Evolutionary conservation across 140 eudicot species (phyloP), one percentile per base, ranked within the genome.

Genomic region (Stevia rebaudiana): DNA sequence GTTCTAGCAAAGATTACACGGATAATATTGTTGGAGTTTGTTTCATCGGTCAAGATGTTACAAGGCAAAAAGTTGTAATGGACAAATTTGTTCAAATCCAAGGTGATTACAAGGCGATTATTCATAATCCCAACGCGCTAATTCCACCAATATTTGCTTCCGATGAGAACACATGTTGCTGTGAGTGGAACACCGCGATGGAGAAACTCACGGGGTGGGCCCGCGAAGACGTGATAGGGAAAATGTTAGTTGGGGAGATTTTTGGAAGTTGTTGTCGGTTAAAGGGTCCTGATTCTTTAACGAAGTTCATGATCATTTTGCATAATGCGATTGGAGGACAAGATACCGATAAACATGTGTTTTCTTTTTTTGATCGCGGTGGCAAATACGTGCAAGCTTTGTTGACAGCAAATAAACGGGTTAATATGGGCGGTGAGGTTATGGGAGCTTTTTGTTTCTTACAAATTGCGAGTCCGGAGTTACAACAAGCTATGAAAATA

Each of bases 131-230:
- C 13, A 83, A 80, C 53, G 88, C 99, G 46, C 24, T 94, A 65
- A 94, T 88, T 18, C 99, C 99, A n/a, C 95, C 99, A 13, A 94
- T 94, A 73, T 94, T 94, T 80, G 99, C 88, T 13, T 88, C 95
- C 1, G 99, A 94, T 70, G 94, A 88, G 70, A 83, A 86, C 78
- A 85, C 95, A 0, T 79, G 87, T 60, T 94, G 99, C 78, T 85
- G 79, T 9, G 99, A 94, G 57, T 94, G 99, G 99, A 94, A 94
- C 69, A 72, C 77, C 4, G 99, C 99, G 28, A 83, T 94, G 97
- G 95, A 88, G 64, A 94, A 88, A 59, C 94, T 88, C 74, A 88
- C 95, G 2, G 99, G 99, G 8, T 94, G 95, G 97, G 68, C 28
- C 48, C 70, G 76, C 57, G 83, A 61, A 53, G 95, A 86, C 4